Percentiles rank a stretch among this genome's conserved stretches.
Evolutionary conservation across 1,284 basidiomycete genomes (phyloP).

Genomic region (Sporisorium graminicola): DNA sequence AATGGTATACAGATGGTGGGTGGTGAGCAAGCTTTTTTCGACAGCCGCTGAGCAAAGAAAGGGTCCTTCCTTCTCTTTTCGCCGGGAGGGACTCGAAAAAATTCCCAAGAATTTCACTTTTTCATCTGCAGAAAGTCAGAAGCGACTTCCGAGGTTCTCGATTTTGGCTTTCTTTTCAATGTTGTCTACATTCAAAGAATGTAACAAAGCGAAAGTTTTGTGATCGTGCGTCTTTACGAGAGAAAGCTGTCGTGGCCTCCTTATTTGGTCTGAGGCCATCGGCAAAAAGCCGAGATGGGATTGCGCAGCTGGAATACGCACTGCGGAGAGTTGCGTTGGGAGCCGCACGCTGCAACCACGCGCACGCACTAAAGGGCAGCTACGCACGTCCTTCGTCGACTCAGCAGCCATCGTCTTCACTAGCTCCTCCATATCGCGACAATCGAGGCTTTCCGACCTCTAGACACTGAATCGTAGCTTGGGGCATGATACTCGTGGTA

Average conservation of each 20-base stretch:
- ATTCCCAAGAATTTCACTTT: conserved; percentile 15
- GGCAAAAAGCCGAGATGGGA: conserved; percentile 9
- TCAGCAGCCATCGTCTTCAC: not conserved
- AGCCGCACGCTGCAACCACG: conserved; percentile 3
- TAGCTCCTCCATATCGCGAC: not conserved
- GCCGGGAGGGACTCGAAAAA: conserved; percentile 7
- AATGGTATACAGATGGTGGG: not conserved
- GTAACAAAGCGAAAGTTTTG: conserved; percentile 9
- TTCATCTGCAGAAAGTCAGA: conserved; percentile 4
- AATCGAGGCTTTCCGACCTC: not conserved
- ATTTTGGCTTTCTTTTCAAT: not conserved
- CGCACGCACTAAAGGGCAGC: not conserved
- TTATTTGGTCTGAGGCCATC: not conserved
- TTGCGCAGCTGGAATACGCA: not conserved
- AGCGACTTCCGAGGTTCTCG: conserved; percentile 27
- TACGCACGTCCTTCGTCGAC: not conserved
- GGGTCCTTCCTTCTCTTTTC: conserved; percentile 1
- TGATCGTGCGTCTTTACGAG: conserved; percentile 18
- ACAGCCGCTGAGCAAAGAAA: not conserved
- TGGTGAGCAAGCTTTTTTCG: not conserved
- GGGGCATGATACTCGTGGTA: conserved; percentile 39
- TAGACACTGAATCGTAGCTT: conserved; percentile 18
- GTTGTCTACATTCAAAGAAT: not conserved
- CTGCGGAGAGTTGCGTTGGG: not conserved
- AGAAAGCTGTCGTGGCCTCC: conserved; percentile 28